A percentile compares a stretch with the other conserved stretches of the same genome.
Conservation (phyloP, 2,329 filamentous ascomycete genomes). For the Sodiomyces alkalinus region DNA sequence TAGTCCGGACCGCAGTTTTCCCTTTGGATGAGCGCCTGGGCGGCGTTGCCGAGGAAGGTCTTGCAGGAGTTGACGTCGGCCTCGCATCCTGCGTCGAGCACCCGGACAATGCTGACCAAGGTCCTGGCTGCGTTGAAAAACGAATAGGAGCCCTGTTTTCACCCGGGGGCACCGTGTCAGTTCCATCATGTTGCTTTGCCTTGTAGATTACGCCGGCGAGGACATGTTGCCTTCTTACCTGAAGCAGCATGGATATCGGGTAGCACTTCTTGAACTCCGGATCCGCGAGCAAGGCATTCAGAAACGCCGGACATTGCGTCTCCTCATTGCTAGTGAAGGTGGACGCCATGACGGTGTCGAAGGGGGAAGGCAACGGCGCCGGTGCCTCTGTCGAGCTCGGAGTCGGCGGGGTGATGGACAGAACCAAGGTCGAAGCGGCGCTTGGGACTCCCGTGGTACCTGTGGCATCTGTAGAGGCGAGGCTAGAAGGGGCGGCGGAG, state of each 20-base stretch:
- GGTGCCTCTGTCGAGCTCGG: constrained; percentile 14
- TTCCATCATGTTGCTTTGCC: too few species aligned
- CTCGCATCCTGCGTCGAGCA: constrained; percentile 65
- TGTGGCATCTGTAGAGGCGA: not conserved
- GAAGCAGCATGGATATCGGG: constrained; percentile 70
- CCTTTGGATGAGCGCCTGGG: constrained; percentile 44
- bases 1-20: constrained; percentile 61
- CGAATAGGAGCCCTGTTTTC: constrained; percentile 53
- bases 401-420: constrained; percentile 8
- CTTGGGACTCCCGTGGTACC: not conserved
- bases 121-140: constrained; percentile 67
- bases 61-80: constrained; percentile 53
- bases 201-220: not conserved
- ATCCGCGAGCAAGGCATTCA: constrained; percentile 50
- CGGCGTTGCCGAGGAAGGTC: constrained; percentile 46
- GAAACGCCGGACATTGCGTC: constrained; percentile 48
- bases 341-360: constrained; percentile 47
- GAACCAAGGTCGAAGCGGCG: not conserved
- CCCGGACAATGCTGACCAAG: constrained; percentile 54
- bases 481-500: not conserved
- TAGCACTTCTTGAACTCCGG: constrained; percentile 58
- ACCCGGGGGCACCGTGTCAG: too few species aligned
- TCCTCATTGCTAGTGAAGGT: constrained; percentile 42
- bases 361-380: constrained; percentile 43
- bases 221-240: constrained; percentile 37